Percentiles rank a stretch among this genome's conserved stretches.
phyloP scores from a whole-genome alignment of 768 basidiomycete species.

The Trametes coccinea region DNA sequence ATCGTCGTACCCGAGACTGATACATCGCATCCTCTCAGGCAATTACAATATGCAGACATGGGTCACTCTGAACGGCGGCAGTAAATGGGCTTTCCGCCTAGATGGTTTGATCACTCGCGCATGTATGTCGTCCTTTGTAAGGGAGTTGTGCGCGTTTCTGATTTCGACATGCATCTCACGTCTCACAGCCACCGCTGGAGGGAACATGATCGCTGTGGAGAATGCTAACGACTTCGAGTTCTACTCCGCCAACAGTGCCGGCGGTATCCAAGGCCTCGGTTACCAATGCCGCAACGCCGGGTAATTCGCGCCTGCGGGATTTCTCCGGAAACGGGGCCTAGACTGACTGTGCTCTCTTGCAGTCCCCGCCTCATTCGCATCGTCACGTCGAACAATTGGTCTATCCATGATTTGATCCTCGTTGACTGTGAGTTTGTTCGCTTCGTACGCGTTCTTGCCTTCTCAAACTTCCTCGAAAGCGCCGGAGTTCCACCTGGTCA shows the following conservation, averaged over 20 bases:
- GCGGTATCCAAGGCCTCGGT: slow-evolving; percentile 34
- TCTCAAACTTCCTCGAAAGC: slow-evolving; percentile 11
- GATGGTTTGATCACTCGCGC: slow-evolving; percentile 35
- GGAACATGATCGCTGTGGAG: slow-evolving; percentile 34
- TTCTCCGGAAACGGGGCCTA: background rate
- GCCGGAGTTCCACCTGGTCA: slow-evolving; percentile 35
- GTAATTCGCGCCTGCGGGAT: slow-evolving; percentile 14
- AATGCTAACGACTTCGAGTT: slow-evolving; percentile 36
- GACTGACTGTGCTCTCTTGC: background rate
- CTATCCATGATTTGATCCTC: slow-evolving; percentile 35
- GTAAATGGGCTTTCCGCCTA: slow-evolving; percentile 33
- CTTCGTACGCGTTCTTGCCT: too few species aligned
- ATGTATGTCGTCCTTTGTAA: slow-evolving; percentile 11
- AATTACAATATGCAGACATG: slow-evolving; percentile 34
- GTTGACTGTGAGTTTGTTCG: slow-evolving; percentile 28
- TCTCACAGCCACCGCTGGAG: slow-evolving; percentile 30
- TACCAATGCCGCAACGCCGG: slow-evolving; percentile 34
- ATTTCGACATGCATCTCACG: background rate
- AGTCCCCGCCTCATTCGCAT: slow-evolving; percentile 33
- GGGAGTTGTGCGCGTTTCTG: background rate
- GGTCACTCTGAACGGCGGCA: slow-evolving; percentile 31
- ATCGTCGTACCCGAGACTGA: background rate
- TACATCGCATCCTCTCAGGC: background rate
- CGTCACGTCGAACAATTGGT: slow-evolving; percentile 31
- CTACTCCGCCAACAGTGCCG: slow-evolving; percentile 32